These are phyloP conservation scores for Ilex asprella DNA, from an alignment of 257 asterid species.

Conservation along the genomic window DNA sequence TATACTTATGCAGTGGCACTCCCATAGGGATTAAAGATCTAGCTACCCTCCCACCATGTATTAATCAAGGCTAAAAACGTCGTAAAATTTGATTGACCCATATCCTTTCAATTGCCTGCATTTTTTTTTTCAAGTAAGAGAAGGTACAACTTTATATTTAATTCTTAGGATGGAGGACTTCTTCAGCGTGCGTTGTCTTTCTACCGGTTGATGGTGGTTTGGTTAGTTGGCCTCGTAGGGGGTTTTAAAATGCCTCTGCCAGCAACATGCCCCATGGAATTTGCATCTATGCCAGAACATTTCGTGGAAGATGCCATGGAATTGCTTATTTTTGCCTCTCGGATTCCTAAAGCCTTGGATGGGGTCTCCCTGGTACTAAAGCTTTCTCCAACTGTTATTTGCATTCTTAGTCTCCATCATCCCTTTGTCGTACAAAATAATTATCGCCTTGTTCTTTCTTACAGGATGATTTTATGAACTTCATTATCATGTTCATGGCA, in stretches of 20 bases:
- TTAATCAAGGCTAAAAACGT: too few relatives aligned
- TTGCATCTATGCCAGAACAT: slow-evolving; percentile 92
- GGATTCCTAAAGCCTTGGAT: slow-evolving; percentile 95
- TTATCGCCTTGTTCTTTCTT: slow-evolving; percentile 12
- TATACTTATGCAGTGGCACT: too few relatives aligned
- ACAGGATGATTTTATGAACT: slow-evolving; percentile 96
- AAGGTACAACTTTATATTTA: too few relatives aligned
- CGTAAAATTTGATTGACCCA: too few relatives aligned
- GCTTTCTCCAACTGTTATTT: neutral
- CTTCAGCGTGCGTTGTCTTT: slow-evolving; percentile 81
- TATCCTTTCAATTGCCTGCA: too few relatives aligned
- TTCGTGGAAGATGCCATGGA: slow-evolving; percentile 97
- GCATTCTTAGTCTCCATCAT: slow-evolving; percentile 5
- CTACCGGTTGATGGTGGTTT: slow-evolving; percentile 85
- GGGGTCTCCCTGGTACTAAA: slow-evolving; percentile 67
- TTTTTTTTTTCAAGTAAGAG: too few relatives aligned
- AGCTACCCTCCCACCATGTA: too few relatives aligned
- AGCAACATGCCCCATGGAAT: slow-evolving; percentile 74
- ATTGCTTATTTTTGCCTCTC: slow-evolving; percentile 87
- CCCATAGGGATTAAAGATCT: too few relatives aligned
- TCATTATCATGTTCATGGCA: slow-evolving; percentile 98
- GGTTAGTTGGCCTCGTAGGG: slow-evolving; percentile 81
- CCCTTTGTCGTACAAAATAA: neutral
- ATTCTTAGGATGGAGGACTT: slow-evolving; percentile 74
- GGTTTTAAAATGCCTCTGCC: slow-evolving; percentile 93